Evolutionary conservation across 768 basidiomycete species (phyloP), one percentile per base, ranked within the genome.

Genomic region (Coprinopsis sp.): DNA sequence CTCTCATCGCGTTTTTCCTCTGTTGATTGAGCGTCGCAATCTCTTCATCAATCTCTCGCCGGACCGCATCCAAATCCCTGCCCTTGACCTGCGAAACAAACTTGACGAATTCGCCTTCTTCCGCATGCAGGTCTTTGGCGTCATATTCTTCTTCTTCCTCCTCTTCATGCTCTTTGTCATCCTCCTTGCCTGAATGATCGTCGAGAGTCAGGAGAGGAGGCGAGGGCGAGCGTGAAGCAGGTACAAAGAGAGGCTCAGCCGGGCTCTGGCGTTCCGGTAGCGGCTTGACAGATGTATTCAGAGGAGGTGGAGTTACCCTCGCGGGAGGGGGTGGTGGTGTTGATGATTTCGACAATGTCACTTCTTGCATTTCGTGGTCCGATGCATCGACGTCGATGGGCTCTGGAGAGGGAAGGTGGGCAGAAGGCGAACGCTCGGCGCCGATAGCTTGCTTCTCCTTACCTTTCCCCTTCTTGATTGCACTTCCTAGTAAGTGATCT

Each of bases 41-140:
- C 64, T 99, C 96, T 37, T 87, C 85, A 61, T 96, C 91, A 34
- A 98, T 93, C 64, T 98, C 96, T 43, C 75, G 74, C 46, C 85
- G 76, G 33, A 95, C 87, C 33, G 82, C 76, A 28, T 88, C 83
- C 38, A 98, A 64, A 59, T 93, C 81, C 50, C 78, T 82, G 6
- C 90, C 91, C 61, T 91, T 91, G 54, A 99, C 85, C 55, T 92
- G 85, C 1, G 94, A 91, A 49, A 97, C 66, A 58, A 98, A 95
- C 8, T 79, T 77, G n/a, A 86, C 93, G 67, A 93, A 98, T 59
- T 93, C 91, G 34, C 86, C 81, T 54, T 86, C 87, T 63, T 94
- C 89, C 0, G 77, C 82, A 33, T 78, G 77, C 2, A 78, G 71
- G 54, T 89, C 85, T n/a, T 83, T 87, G 1, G 85, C 83, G 53